These are phyloP conservation scores for Firmiana major DNA, from an alignment of 345 rosid genomes.

Conservation along the genomic window DNA sequence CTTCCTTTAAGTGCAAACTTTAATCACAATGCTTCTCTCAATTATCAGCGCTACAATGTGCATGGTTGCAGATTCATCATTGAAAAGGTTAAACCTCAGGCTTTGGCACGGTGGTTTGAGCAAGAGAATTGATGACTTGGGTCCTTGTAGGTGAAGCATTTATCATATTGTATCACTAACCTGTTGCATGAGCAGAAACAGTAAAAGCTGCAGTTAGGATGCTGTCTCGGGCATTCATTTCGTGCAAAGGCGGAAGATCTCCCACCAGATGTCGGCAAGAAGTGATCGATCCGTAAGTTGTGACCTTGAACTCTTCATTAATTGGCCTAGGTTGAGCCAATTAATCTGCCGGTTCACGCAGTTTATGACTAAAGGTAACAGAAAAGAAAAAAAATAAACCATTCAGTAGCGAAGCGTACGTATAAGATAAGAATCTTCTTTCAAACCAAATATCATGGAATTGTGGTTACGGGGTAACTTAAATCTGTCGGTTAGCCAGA, in stretches of 20 bases:
- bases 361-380: neutral
- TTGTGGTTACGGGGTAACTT: too few relatives aligned
- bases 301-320: neutral
- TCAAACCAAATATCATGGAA: too few relatives aligned
- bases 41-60: neutral
- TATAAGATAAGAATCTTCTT: neutral
- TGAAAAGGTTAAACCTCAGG: neutral
- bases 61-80: neutral
- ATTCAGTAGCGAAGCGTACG: neutral
- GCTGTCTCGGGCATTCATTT: neutral
- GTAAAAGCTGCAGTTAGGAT: neutral
- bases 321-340: neutral
- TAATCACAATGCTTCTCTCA: neutral
- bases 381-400: too few relatives aligned
- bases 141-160: neutral
- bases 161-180: neutral
- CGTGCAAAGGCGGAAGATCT: neutral
- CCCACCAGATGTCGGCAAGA: neutral
- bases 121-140: neutral
- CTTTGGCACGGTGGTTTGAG: neutral
- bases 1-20: constrained; percentile 61
- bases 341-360: neutral
- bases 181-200: neutral
- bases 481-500: neutral
- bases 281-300: neutral